Evolutionary conservation across 1,139 yeast species (phyloP).

Genomic region (Yamadazyma atmosphaerica): DNA sequence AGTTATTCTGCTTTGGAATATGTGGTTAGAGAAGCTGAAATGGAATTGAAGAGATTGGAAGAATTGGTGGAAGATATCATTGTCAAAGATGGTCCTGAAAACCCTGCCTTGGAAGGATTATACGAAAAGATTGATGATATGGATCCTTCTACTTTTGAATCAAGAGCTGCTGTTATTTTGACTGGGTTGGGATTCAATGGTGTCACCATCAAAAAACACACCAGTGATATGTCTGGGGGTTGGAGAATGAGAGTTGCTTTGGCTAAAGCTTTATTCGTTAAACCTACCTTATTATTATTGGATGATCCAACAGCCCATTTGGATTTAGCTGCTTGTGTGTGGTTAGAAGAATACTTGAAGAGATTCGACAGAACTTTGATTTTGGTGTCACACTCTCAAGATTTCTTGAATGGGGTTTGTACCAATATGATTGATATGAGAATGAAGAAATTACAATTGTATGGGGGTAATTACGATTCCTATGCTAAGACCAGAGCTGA

Average conservation of each 20-base stretch:
- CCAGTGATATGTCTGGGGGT: conserved; percentile 99
- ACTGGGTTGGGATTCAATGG: conserved; percentile 97
- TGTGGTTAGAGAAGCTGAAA: conserved; percentile 95
- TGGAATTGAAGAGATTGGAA: conserved; percentile 87
- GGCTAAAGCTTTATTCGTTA: conserved; percentile 83
- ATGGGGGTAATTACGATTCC: conserved; percentile 99
- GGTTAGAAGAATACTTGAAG: conserved; percentile 98
- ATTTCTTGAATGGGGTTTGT: conserved; percentile 99
- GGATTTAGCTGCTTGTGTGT: conserved; percentile 99
- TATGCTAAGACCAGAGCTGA: conserved; percentile 93
- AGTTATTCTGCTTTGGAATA: conserved; percentile 92
- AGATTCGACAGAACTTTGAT: conserved; percentile 91
- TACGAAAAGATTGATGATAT: conserved; percentile 94
- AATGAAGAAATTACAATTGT: conserved; percentile 62
- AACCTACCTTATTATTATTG: conserved; percentile 79
- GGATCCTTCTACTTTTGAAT: conserved; percentile 96
- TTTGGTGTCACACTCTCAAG: conserved; percentile 96
- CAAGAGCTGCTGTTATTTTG: conserved; percentile 92
- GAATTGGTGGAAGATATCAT: conserved; percentile 87
- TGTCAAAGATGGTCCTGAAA: conserved; percentile 92
- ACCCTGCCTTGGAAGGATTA: conserved; percentile 77
- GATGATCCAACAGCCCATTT: conserved; percentile 99
- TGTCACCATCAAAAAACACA: conserved; percentile 75
- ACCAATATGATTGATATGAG: conserved; percentile 98
- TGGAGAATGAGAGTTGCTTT: conserved; percentile 93